Evolutionary conservation across 1,139 yeast species (phyloP).

Genomic region (Barnettozyma hawaiiensis): DNA sequence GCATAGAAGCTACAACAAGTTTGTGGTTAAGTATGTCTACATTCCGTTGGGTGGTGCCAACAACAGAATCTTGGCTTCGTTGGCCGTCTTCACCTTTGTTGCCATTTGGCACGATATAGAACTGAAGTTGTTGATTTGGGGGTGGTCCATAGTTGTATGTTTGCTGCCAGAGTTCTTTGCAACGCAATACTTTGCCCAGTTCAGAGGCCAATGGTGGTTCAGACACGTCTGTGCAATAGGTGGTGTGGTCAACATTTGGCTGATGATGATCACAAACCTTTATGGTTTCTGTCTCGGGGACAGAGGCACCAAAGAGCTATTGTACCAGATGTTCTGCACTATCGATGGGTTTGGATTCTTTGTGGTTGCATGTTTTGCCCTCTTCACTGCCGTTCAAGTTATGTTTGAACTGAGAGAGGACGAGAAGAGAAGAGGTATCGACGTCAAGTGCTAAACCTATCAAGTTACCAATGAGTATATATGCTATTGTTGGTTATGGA

Average conservation of each 20-base stretch:
- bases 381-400: constrained; percentile 82
- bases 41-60: constrained; percentile 83
- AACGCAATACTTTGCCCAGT: constrained; percentile 39
- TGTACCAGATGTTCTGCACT: constrained; percentile 69
- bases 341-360: constrained; percentile 62
- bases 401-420: constrained; percentile 92
- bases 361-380: constrained; percentile 53
- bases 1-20: constrained; percentile 91
- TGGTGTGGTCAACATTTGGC: constrained; percentile 86
- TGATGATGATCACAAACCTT: constrained; percentile 96
- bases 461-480: too few relatives aligned
- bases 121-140: constrained; percentile 83
- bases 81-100: constrained; percentile 91
- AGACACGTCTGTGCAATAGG: constrained; percentile 82
- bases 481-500: too few relatives aligned
- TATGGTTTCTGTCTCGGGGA: constrained; percentile 92
- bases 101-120: constrained; percentile 99
- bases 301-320: constrained; percentile 68
- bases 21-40: constrained; percentile 80
- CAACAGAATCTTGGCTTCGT: constrained; percentile 63
- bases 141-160: constrained; percentile 87
- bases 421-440: constrained; percentile 78
- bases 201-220: constrained; percentile 54
- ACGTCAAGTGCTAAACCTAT: constrained; percentile 68
- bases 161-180: constrained; percentile 81